Evolutionary conservation across 208 protist species (phyloP).

Genomic region (Entamoeba invadens): DNA sequence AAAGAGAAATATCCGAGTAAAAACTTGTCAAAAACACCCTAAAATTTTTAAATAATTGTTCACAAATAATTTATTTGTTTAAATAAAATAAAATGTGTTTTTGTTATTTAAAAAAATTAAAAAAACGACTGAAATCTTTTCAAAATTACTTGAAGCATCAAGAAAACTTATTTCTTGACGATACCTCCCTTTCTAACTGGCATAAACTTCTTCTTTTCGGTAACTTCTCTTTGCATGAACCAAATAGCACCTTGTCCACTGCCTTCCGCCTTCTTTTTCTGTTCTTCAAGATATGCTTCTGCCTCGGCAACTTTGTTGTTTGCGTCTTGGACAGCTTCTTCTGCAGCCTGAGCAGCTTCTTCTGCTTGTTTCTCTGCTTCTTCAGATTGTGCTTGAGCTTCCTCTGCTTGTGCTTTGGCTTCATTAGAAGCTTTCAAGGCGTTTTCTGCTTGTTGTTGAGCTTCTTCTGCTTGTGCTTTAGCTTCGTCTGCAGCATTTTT

Average conservation of each 20-base stretch:
- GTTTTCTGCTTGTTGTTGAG: background rate
- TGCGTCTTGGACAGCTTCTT: background rate
- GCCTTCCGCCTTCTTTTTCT: background rate
- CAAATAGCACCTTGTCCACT: slow-evolving; percentile 11
- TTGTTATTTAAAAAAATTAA: no score
- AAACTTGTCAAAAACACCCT: no score
- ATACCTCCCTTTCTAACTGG: slow-evolving; percentile 31
- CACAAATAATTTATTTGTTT: no score
- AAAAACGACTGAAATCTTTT: no score
- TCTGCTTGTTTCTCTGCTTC: background rate
- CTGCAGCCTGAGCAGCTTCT: background rate
- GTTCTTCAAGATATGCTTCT: background rate
- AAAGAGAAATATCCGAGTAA: no score
- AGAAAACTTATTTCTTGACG: slow-evolving; percentile 12
- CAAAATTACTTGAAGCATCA: no score
- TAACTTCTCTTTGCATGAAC: slow-evolving; percentile 26
- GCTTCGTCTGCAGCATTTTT: background rate
- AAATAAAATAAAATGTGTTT: no score
- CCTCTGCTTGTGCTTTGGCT: slow-evolving; percentile 14
- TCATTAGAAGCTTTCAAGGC: slow-evolving; percentile 15
- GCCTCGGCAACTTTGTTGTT: background rate
- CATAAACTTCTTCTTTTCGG: slow-evolving; percentile 25
- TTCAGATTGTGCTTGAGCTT: background rate
- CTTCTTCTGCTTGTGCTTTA: slow-evolving; percentile 1
- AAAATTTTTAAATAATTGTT: no score